These are phyloP conservation scores for Cardamine occulta DNA, from an alignment of 345 rosid species.

Conservation along the genomic window DNA sequence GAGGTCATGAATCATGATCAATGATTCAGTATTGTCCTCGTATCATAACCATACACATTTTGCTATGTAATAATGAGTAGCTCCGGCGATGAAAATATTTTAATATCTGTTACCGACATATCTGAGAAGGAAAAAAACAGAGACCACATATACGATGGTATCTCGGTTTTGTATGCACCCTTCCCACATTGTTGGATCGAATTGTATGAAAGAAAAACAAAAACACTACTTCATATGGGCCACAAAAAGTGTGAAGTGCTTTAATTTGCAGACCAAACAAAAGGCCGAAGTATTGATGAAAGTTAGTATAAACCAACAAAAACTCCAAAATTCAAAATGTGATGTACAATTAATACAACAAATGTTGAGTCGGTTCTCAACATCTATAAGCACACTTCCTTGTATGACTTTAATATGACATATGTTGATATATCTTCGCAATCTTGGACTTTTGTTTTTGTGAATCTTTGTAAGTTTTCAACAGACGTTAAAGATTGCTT, in stretches of 20 bases:
- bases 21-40: background rate
- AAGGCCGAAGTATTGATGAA: background rate
- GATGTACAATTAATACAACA: background rate
- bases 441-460: background rate
- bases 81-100: background rate
- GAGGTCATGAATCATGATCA: background rate
- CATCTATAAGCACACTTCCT: background rate
- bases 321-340: background rate
- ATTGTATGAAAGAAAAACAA: background rate
- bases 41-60: background rate
- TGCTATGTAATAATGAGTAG: no score
- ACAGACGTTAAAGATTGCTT: background rate
- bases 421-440: background rate
- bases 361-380: background rate
- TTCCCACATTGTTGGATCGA: slow-evolving; percentile 1
- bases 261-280: background rate
- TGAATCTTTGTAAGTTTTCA: background rate
- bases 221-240: background rate
- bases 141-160: background rate
- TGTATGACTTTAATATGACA: background rate
- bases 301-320: background rate
- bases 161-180: background rate
- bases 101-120: background rate
- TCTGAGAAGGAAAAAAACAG: background rate
- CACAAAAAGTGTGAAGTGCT: background rate